Conservation (phyloP, 2,329 filamentous ascomycete genomes). For the Myriosclerotinia curreyana region DNA sequence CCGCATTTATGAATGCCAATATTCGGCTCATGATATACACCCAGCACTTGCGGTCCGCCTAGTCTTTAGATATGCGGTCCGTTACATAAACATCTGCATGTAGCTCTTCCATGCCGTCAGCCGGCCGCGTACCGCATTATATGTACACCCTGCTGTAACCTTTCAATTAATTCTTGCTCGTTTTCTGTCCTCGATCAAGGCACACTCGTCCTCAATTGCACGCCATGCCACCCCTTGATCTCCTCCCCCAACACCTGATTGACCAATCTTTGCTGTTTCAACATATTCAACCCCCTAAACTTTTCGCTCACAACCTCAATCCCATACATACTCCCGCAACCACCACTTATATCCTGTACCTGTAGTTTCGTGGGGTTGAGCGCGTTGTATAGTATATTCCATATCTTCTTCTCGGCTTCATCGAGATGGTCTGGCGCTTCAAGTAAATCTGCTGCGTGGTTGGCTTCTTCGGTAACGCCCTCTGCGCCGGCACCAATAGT, state of each 20-base stretch:
- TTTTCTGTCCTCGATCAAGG: constrained; percentile 23
- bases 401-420: constrained; percentile 19
- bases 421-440: constrained; percentile 19
- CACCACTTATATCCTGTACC: constrained; percentile 75
- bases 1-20: not conserved
- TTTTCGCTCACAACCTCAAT: constrained; percentile 71
- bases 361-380: constrained; percentile 38
- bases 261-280: constrained; percentile 81
- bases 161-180: not conserved
- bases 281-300: constrained; percentile 67
- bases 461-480: constrained; percentile 7
- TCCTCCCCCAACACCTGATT: constrained; percentile 71
- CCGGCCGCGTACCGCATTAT: not conserved
- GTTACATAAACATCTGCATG: not conserved
- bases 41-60: not conserved
- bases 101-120: not conserved
- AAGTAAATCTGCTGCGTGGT: not conserved
- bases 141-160: not conserved
- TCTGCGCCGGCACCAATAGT: not conserved
- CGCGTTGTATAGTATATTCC: constrained; percentile 34
- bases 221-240: constrained; percentile 78
- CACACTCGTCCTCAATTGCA: constrained; percentile 71
- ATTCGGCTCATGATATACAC: not conserved
- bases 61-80: not conserved
- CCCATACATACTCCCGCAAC: constrained; percentile 84